Evolutionary conservation across 2,329 filamentous ascomycete genomes (phyloP).

Genomic region (Hypoxylon sp.): DNA sequence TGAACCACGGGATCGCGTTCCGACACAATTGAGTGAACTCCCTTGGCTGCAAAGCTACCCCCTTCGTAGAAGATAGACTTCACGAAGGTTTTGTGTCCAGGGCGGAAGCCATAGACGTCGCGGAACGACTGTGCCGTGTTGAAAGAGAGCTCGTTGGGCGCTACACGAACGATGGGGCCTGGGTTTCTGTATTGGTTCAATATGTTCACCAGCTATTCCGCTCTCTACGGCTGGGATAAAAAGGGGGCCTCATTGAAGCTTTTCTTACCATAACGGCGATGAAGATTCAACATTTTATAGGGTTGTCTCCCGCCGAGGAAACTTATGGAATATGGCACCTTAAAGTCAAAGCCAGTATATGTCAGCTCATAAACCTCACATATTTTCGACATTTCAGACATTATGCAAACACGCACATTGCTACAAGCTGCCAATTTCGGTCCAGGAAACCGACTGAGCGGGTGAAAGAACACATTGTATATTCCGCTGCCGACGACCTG

Average conservation of each 20-base stretch:
- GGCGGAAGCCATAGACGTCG: constrained; percentile 55
- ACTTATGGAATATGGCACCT: constrained; percentile 8
- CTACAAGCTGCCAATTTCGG: constrained; percentile 21
- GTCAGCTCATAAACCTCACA: constrained; percentile 7
- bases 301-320: constrained; percentile 26
- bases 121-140: constrained; percentile 53
- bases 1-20: constrained; percentile 40
- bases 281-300: constrained; percentile 16
- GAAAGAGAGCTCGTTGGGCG: constrained; percentile 57
- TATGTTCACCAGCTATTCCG: neutral
- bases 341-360: neutral
- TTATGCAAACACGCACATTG: constrained; percentile 20
- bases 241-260: too few species aligned
- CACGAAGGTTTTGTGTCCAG: constrained; percentile 34
- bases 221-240: neutral
- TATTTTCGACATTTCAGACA: neutral
- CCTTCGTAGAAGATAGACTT: constrained; percentile 44
- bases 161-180: constrained; percentile 53
- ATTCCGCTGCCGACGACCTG: constrained; percentile 5
- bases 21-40: constrained; percentile 29
- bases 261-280: constrained; percentile 24
- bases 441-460: constrained; percentile 20
- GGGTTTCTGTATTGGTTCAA: constrained; percentile 5
- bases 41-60: constrained; percentile 29
- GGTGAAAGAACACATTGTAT: constrained; percentile 25